A percentile compares a stretch with the other conserved stretches of the same genome.
These are phyloP conservation scores for Annona squamosa DNA, from an alignment of 164 flowering plant species.

Conservation along the genomic window DNA sequence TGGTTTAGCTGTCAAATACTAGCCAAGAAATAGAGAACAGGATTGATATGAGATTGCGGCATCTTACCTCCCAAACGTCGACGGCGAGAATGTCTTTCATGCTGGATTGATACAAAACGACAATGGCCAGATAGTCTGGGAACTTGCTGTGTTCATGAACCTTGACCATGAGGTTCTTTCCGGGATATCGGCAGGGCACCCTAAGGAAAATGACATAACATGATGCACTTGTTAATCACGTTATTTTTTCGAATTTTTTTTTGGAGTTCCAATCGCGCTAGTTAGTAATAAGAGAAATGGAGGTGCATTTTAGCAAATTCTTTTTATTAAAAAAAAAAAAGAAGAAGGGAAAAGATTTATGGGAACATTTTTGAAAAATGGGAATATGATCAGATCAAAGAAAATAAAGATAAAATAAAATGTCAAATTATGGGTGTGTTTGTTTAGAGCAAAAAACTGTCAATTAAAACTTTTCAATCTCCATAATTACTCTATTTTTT, in stretches of 20 bases:
- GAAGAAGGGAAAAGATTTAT: no score
- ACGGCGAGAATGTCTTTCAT: constrained; percentile 39
- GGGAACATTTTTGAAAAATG: no score
- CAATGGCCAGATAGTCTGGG: constrained; percentile 63
- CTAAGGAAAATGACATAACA: constrained; percentile 6
- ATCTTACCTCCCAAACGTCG: constrained; percentile 65
- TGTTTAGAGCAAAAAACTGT: no score
- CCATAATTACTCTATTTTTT: no score
- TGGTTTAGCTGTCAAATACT: background rate
- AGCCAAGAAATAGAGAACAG: background rate
- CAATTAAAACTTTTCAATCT: no score
- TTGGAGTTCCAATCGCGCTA: no score
- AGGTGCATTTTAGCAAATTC: no score
- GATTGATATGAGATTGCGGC: background rate
- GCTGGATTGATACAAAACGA: constrained; percentile 47
- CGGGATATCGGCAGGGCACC: constrained; percentile 52
- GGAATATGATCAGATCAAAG: no score
- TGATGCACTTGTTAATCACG: background rate
- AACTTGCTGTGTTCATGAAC: constrained; percentile 55
- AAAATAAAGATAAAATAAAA: no score
- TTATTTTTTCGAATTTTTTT: background rate
- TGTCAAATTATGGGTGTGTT: no score
- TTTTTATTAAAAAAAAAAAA: no score
- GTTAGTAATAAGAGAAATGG: no score
- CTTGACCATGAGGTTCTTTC: constrained; percentile 44